Conservation (phyloP, 805 yeast species). For the Lipomyces mesembrius region DNA sequence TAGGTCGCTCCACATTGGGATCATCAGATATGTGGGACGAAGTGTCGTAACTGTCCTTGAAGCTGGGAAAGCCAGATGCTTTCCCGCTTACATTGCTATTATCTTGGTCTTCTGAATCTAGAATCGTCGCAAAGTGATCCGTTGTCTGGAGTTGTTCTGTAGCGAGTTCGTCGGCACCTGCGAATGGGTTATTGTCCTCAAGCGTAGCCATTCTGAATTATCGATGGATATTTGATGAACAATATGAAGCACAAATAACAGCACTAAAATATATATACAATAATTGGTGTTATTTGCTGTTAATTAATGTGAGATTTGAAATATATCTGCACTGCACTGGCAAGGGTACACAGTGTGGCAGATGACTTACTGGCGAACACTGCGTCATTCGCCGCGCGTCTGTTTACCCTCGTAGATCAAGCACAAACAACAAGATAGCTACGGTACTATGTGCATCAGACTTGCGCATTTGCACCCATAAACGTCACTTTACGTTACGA, state of each 20-base stretch:
- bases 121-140: constrained; percentile 33
- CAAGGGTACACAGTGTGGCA: neutral
- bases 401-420: neutral
- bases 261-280: neutral
- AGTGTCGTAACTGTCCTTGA: constrained; percentile 33
- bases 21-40: constrained; percentile 24
- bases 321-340: neutral
- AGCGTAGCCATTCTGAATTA: constrained; percentile 41
- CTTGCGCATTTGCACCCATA: neutral
- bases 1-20: constrained; percentile 1
- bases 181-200: constrained; percentile 54
- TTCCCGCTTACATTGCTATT: constrained; percentile 8
- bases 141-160: constrained; percentile 30
- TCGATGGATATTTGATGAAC: neutral
- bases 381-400: neutral
- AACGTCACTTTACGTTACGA: neutral
- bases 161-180: constrained; percentile 41
- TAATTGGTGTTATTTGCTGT: neutral
- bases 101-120: constrained; percentile 20
- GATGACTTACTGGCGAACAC: neutral
- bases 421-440: neutral
- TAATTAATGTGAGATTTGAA: neutral
- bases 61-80: constrained; percentile 33
- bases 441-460: neutral
- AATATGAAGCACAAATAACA: neutral